Evolutionary conservation across 345 rosid genomes (phyloP), one percentile per base, ranked within the genome.

Genomic region (Eucalyptus sideroxylon): DNA sequence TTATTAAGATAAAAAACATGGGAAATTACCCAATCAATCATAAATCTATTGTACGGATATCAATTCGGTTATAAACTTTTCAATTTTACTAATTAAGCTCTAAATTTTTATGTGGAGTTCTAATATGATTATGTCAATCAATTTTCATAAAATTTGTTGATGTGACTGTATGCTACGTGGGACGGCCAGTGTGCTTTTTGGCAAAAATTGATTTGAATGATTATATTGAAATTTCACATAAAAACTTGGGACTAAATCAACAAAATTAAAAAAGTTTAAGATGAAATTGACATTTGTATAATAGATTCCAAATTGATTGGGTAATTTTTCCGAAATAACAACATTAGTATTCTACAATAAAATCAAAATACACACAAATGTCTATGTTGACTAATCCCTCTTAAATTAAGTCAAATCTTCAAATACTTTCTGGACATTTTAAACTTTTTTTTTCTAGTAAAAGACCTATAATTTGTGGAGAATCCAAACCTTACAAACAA

Each of bases 101-200:
- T 67, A 31, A n/a, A 16, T 16, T 16, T 15, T 67, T 16, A 16
- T 16, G 6, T 17, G 10, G 11, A 8, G 9, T 67, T 67, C 21
- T 31, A 67, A 67, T 31, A 3, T 67, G 9, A 34, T 67, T 5
- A 67, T 67, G 9, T 31, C 11, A 5, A 16, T 67, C 23, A 31
- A 67, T 31, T 31, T 67, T 67, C 11, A 1, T 1, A 17, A 9
- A 65, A 31, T 7, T 31, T 8, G 40, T 67, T 16, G 21, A 67
- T n/a, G 11, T 16, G 19, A 9, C 0, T 4, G 11, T 65, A 9
- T n/a, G 11, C 10, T 9, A 67, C 3, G 11, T 67, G 34, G 40
- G 11, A 67, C 1, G 2, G 80, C 11, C 3, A 0, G 3, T 17
- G 37, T 16, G 23, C 21, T 31, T 67, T 67, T 17, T 0, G 3